These are phyloP conservation scores for Xylariaceae sp. DNA, from an alignment of 2,329 filamentous ascomycete genomes.

Conservation along the genomic window DNA sequence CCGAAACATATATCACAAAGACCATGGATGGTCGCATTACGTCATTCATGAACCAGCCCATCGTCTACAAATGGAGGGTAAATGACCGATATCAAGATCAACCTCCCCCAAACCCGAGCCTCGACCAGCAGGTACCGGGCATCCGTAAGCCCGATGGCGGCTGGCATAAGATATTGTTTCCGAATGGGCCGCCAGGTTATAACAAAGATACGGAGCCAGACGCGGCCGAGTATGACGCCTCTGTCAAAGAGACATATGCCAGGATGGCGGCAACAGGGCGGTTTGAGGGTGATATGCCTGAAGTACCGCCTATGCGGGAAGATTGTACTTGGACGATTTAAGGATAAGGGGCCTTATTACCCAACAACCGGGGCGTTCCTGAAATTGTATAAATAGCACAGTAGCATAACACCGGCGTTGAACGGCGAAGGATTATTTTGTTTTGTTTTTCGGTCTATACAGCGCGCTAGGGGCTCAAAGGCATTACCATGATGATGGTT, in stretches of 20 bases:
- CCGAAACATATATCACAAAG: constrained; percentile 40
- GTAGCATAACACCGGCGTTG: background rate
- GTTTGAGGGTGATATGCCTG: constrained; percentile 71
- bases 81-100: constrained; percentile 23
- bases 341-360: constrained; percentile 10
- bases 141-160: constrained; percentile 47
- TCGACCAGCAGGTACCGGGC: constrained; percentile 37
- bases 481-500: constrained; percentile 5
- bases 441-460: background rate
- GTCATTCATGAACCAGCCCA: constrained; percentile 58
- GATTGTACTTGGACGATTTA: constrained; percentile 70
- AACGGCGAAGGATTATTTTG: background rate
- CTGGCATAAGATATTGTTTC: constrained; percentile 66
- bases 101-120: constrained; percentile 3
- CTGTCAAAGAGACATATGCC: constrained; percentile 57
- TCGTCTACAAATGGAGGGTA: constrained; percentile 48
- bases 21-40: constrained; percentile 42
- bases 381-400: constrained; percentile 4
- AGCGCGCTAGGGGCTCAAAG: background rate
- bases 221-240: constrained; percentile 48
- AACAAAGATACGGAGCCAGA: constrained; percentile 59
- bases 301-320: constrained; percentile 70
- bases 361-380: background rate
- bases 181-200: constrained; percentile 60
- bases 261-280: constrained; percentile 57